Base-by-base conservation (phyloP, 768 basidiomycete genomes). In the Suillus lakei region DNA sequence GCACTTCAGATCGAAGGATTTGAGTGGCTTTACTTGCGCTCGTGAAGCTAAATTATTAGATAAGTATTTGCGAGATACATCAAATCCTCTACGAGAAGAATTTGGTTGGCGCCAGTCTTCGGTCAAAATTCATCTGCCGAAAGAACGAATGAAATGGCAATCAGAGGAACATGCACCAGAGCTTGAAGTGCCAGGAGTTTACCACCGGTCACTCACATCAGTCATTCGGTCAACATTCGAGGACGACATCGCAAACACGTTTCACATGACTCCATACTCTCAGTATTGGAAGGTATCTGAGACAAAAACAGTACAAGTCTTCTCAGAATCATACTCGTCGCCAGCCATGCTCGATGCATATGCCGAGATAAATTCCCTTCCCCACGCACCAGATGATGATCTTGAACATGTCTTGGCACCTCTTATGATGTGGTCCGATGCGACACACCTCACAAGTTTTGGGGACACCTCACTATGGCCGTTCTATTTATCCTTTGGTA, bases 121-220 rank as follows among this genome's bases (percentile, higher is more conserved):
- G 63, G 12, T 74, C 74, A 23, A 70, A 62, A 62, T 75, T 71
- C 38, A 60, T 32, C 12, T 74, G 68, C 34, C 78, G 65, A 71
- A 67, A 26, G 65, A 70, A n/a, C 32, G 60, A 10, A 0, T 15
- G 7, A 55, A 16, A 4, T 55, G 55, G 21, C 2, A 18, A 3
- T 67, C 68, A 0, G 77, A 80, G 61, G 69, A 26, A 0, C 65
- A 65, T 18, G 77, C 78, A 5, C 79, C 77, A 1, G 60, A 62
- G 3, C 74, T 80, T 46, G 63, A 69, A 12, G 71, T 83, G 0
- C 43, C 58, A 1, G 74, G 73, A 9, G 39, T 82, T 2, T 67
- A 68, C 46, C 70, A 77, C 43, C 74, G 76, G 0, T 61, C 61
- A 0, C 61, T 79, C 3, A 54, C 71, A 1, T 68, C 71, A 7